Base-by-base conservation (phyloP, 1,284 basidiomycete genomes). In the Chiua sp. region DNA sequence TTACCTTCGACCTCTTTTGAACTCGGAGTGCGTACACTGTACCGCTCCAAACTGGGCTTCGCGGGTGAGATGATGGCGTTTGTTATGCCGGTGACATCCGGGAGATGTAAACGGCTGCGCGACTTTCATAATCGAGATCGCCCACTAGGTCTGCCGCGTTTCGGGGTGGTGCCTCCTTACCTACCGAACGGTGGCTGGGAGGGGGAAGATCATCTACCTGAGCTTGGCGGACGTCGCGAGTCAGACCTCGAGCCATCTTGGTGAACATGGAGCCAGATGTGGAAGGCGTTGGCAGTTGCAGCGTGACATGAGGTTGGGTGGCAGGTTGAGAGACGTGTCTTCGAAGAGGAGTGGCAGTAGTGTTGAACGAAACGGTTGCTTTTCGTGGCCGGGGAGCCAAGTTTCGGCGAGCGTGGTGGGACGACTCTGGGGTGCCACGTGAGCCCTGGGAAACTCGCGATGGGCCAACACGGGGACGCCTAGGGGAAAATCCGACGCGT, bases 61-160 rank as follows among this genome's bases (percentile, higher is more conserved):
- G 83, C 81, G 1, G 91, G 91, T 7, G 88, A 90, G 54, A 84
- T 84, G 15, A 92, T 84, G 0, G 88, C 91, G 51, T 80, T 87
- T 0, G 91, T 93, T 16, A 93, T 70, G 1, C 91, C 91, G 4
- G 91, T 93, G 10, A 93, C 84, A 63, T 93, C 91, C 0, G 91
- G 91, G 4, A 93, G 75, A 51, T 88, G 80, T 16, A 92, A 66
- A 47, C 62, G 69, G 62, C 47, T 51, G 59, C 20, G 23, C 57
- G 64, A 33, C 18, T 57, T 30, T 62, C 60, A 28, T 62, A 56
- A 32, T 57, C 51, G 1, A 20, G 46, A 7, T 73, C 63, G 11
- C 37, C 48, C 4, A 35, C 51, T 4, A 42, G 8, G 15, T 72
- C 71, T 20, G 53, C 48, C 22, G 42, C 30, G 8, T 47, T 57